phyloP scores from a whole-genome alignment of 2,329 filamentous ascomycete genomes.

The Davidsoniella neocaledoniae region DNA sequence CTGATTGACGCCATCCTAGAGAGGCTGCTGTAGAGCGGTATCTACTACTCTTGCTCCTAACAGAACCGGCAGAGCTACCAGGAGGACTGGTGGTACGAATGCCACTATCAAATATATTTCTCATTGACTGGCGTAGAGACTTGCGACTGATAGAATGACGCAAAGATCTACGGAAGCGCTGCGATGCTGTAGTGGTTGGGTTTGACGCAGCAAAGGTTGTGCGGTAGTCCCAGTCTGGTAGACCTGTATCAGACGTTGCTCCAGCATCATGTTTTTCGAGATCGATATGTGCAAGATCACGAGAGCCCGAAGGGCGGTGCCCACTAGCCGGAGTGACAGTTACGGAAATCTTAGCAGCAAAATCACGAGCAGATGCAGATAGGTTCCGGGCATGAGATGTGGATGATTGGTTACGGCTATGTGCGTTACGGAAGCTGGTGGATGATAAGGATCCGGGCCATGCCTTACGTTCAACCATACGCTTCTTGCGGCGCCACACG shows the following conservation, averaged over 20 bases:
- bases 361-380: not conserved
- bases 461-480: not conserved
- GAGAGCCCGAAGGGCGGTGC: not conserved
- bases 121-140: not conserved
- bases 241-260: not conserved
- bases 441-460: no score
- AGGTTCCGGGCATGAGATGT: not conserved
- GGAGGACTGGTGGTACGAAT: no score
- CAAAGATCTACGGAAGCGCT: not conserved
- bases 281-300: not conserved
- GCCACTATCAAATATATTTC: no score
- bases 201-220: constrained; percentile 7
- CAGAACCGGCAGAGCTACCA: not conserved
- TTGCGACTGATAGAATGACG: constrained; percentile 5
- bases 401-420: not conserved
- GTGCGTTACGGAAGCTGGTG: not conserved
- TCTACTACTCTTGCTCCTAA: not conserved
- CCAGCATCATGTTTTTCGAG: constrained; percentile 7
- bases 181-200: not conserved
- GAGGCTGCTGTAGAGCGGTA: constrained; percentile 2
- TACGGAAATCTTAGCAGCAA: not conserved
- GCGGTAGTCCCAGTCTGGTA: constrained; percentile 8
- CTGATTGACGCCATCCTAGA: constrained; percentile 4
- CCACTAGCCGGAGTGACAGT: not conserved
- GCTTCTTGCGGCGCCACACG: not conserved